Percentiles rank a stretch among this genome's conserved stretches.
Evolutionary conservation across 495 filamentous ascomycete genomes (phyloP).

Genomic region (Podospora appendiculata): DNA sequence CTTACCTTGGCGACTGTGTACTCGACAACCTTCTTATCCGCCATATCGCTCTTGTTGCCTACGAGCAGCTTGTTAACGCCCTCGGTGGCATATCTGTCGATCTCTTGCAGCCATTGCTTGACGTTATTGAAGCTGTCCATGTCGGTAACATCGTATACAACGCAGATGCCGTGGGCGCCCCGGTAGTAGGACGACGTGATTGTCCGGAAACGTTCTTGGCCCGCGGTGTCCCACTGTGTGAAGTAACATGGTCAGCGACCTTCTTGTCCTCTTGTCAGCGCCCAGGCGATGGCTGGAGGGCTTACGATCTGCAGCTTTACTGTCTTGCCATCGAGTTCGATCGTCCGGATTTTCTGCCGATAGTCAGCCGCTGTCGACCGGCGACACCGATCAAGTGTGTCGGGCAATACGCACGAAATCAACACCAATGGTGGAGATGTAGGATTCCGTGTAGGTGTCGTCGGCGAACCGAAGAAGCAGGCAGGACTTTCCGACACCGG

Average conservation of each 20-base stretch:
- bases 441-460: constrained; percentile 99
- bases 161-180: constrained; percentile 96
- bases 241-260: neutral
- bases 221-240: constrained; percentile 92
- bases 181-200: constrained; percentile 99
- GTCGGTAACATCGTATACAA: constrained; percentile 99
- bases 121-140: constrained; percentile 99
- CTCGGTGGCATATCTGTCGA: constrained; percentile 96
- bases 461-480: constrained; percentile 95
- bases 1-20: constrained; percentile 97
- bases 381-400: neutral
- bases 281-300: neutral
- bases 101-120: constrained; percentile 99
- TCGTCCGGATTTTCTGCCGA: constrained; percentile 94
- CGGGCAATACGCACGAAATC: constrained; percentile 71
- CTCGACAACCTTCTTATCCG: constrained; percentile 99
- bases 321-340: constrained; percentile 98
- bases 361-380: constrained; percentile 6
- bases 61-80: constrained; percentile 99
- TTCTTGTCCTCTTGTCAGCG: constrained; percentile 5
- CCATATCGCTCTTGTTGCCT: constrained; percentile 99
- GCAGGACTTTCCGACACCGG: constrained; percentile 99
- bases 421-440: constrained; percentile 98
- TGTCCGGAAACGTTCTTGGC: constrained; percentile 98
- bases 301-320: constrained; percentile 99